phyloP scores from a whole-genome alignment of 1,139 yeast genomes.

The Pichia sp. region DNA sequence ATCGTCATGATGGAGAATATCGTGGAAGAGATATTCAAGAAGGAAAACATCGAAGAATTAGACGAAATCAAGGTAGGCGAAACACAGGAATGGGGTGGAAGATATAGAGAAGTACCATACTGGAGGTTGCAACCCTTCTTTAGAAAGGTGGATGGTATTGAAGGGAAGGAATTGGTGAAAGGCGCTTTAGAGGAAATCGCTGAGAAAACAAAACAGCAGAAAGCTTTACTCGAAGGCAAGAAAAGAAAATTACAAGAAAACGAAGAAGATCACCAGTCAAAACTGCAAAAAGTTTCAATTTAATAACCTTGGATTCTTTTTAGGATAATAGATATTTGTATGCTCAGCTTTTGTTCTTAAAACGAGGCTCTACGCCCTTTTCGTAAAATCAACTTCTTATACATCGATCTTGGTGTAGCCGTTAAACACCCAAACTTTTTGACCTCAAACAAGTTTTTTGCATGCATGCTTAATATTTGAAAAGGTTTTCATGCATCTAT shows the following conservation, averaged over 20 bases:
- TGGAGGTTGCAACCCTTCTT: slow-evolving; percentile 98
- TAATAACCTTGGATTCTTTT: neutral
- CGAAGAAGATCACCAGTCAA: neutral
- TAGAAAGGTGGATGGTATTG: slow-evolving; percentile 73
- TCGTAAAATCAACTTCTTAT: no score
- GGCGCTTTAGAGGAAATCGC: slow-evolving; percentile 21
- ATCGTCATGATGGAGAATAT: slow-evolving; percentile 63
- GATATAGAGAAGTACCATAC: slow-evolving; percentile 79
- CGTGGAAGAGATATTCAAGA: slow-evolving; percentile 52
- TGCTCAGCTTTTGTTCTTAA: neutral
- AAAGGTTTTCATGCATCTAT: neutral
- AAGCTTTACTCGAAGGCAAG: slow-evolving; percentile 6
- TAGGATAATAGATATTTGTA: neutral
- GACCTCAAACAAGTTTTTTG: no score
- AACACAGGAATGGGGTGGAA: slow-evolving; percentile 70
- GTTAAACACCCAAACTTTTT: no score
- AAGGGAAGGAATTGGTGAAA: slow-evolving; percentile 42
- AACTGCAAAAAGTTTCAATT: neutral
- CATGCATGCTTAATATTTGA: no score
- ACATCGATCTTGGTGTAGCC: no score
- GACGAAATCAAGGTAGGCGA: slow-evolving; percentile 57
- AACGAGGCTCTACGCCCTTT: neutral
- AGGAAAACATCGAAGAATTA: slow-evolving; percentile 40
- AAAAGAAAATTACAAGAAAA: slow-evolving; percentile 11
- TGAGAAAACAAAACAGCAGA: slow-evolving; percentile 18